A percentile compares a stretch with the other conserved stretches of the same genome.
Conservation (phyloP, 305 asterid genomes). For the Coffea humblotiana region DNA sequence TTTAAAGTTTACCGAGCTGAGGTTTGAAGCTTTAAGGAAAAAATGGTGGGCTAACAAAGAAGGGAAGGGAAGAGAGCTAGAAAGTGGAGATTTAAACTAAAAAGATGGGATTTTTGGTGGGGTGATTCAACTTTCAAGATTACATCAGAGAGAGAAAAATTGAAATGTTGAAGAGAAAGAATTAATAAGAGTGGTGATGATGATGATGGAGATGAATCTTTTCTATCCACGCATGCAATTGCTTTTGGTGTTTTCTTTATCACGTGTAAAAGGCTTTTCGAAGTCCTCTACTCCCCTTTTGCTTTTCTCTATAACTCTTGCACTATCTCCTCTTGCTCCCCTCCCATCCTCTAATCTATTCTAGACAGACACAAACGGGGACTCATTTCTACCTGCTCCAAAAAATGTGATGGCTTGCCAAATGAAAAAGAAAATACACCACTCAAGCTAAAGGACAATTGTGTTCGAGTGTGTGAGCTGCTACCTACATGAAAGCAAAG, state of each 20-base stretch:
- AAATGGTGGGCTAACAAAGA: constrained; percentile 5
- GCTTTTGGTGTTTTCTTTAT: constrained; percentile 67
- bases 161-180: constrained; percentile 11
- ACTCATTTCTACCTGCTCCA: neutral
- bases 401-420: neutral
- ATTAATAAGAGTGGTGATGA: constrained; percentile 29
- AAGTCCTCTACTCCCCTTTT: constrained; percentile 42
- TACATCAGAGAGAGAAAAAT: constrained; percentile 26
- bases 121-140: constrained; percentile 29
- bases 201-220: constrained; percentile 67
- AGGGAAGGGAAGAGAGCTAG: constrained; percentile 11
- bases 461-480: neutral
- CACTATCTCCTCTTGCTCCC: constrained; percentile 17
- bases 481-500: constrained; percentile 15
- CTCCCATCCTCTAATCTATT: neutral
- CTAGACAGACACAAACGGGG: neutral
- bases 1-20: constrained; percentile 3
- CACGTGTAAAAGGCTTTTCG: constrained; percentile 75
- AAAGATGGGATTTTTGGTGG: constrained; percentile 37
- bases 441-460: neutral
- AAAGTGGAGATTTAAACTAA: constrained; percentile 22
- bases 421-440: constrained; percentile 6
- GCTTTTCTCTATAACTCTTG: constrained; percentile 30
- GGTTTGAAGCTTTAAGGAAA: constrained; percentile 1
- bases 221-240: constrained; percentile 85